A percentile compares a stretch with the other conserved stretches of the same genome.
These are phyloP conservation scores for Lepidium campestre DNA, from an alignment of 441 rosid species.

Conservation along the genomic window DNA sequence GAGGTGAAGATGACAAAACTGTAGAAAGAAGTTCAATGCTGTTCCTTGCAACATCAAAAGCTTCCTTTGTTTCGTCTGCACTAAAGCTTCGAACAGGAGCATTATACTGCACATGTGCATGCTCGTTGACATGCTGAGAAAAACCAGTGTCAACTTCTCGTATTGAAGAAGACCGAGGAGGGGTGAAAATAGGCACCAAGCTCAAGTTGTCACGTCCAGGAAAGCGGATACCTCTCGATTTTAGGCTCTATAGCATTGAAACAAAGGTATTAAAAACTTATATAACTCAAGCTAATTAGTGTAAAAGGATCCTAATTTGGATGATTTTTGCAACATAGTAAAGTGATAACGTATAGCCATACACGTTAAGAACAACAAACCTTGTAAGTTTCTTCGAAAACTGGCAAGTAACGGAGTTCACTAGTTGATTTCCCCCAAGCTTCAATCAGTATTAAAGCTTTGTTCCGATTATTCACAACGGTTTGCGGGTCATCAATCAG, in stretches of 20 bases:
- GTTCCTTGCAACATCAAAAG: conserved; percentile 88
- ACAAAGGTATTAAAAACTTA: background rate
- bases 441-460: conserved; percentile 74
- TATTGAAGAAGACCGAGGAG: conserved; percentile 53
- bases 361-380: conserved; percentile 19
- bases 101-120: conserved; percentile 36
- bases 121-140: conserved; percentile 31
- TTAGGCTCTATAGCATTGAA: conserved; percentile 49
- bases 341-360: background rate
- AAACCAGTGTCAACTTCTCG: conserved; percentile 42
- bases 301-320: background rate
- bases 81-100: conserved; percentile 43
- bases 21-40: conserved; percentile 76
- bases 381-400: conserved; percentile 91
- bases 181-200: conserved; percentile 85
- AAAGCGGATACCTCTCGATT: conserved; percentile 77
- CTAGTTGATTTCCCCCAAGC: conserved; percentile 83
- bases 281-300: background rate
- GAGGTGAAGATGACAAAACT: conserved; percentile 72
- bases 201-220: conserved; percentile 94
- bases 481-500: conserved; percentile 87
- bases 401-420: conserved; percentile 83
- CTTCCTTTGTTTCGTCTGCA: conserved; percentile 74
- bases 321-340: background rate
- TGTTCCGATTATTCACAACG: conserved; percentile 68